phyloP scores from a whole-genome alignment of 208 protist genomes.

The Wallacemonas sp. region DNA sequence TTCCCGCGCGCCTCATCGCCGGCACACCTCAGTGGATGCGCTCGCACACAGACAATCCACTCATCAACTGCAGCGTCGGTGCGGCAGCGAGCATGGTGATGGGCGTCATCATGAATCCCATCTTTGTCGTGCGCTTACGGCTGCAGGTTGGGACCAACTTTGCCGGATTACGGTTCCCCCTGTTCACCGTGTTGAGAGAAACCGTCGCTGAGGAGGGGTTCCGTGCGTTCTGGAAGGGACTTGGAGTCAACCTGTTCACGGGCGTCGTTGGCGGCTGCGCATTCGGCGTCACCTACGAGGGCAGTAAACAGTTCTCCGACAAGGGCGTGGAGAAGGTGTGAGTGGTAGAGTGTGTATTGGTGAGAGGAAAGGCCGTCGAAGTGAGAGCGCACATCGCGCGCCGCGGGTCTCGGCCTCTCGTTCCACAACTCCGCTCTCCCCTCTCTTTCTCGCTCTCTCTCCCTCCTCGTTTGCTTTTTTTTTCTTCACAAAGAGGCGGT shows the following conservation, averaged over 20 bases:
- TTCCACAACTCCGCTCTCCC: not conserved
- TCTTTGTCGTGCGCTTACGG: slow-evolving; percentile 77
- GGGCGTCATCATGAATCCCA: slow-evolving; percentile 69
- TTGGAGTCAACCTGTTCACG: slow-evolving; percentile 67
- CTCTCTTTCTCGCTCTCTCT: slow-evolving; percentile 1
- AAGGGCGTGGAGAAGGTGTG: slow-evolving; percentile 10
- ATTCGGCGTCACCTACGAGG: slow-evolving; percentile 82
- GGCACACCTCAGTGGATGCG: slow-evolving; percentile 42
- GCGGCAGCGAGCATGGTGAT: slow-evolving; percentile 59
- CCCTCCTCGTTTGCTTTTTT: slow-evolving; percentile 9
- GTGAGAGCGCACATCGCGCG: no score
- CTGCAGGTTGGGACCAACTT: slow-evolving; percentile 53
- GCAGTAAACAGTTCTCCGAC: slow-evolving; percentile 76
- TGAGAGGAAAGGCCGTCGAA: no score
- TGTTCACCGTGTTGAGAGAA: slow-evolving; percentile 37
- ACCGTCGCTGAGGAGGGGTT: slow-evolving; percentile 55
- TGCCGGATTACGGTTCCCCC: slow-evolving; percentile 37
- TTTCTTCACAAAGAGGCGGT: not conserved
- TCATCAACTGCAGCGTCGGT: slow-evolving; percentile 71
- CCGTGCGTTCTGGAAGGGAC: slow-evolving; percentile 64
- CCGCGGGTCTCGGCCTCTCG: no score
- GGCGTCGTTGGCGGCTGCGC: slow-evolving; percentile 60
- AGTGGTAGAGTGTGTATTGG: no score
- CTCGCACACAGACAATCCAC: slow-evolving; percentile 65
- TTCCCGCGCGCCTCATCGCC: slow-evolving; percentile 18